phyloP scores from a whole-genome alignment of 2,329 filamentous ascomycete species.

The Bipolaris victoriae region DNA sequence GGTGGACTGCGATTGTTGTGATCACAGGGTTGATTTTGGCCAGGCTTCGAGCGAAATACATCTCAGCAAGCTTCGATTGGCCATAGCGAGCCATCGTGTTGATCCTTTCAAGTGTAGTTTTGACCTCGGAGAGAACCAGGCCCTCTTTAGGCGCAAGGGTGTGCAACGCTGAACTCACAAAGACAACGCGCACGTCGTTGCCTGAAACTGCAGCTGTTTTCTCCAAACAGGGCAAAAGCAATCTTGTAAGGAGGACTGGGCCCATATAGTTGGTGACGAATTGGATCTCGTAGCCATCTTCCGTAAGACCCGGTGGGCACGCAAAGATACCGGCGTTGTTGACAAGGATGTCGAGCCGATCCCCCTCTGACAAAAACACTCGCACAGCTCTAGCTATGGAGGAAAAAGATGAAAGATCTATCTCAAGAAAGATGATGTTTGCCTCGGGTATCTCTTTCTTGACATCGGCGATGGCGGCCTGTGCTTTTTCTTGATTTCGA shows the following conservation, averaged over 20 bases:
- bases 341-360: constrained; percentile 54
- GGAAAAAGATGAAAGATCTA: constrained; percentile 5
- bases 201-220: constrained; percentile 48
- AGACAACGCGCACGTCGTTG: constrained; percentile 55
- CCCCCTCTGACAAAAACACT: constrained; percentile 20
- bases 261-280: constrained; percentile 60
- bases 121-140: constrained; percentile 38
- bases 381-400: not conserved
- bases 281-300: constrained; percentile 58
- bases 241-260: constrained; percentile 55
- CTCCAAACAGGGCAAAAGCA: constrained; percentile 53
- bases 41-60: constrained; percentile 54
- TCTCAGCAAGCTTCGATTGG: constrained; percentile 58
- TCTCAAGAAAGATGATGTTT: constrained; percentile 1
- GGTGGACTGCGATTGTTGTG: constrained; percentile 54
- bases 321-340: constrained; percentile 56
- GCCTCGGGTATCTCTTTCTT: constrained; percentile 51
- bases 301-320: constrained; percentile 45
- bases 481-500: constrained; percentile 51
- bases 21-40: constrained; percentile 54
- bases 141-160: constrained; percentile 26
- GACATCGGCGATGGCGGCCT: constrained; percentile 49
- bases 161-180: constrained; percentile 42
- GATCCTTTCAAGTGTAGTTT: not conserved
- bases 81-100: constrained; percentile 52